Evolutionary conservation across 495 filamentous ascomycete species (phyloP), one percentile per base, ranked within the genome.

Genomic region (Aspergillus bertholletiae): DNA sequence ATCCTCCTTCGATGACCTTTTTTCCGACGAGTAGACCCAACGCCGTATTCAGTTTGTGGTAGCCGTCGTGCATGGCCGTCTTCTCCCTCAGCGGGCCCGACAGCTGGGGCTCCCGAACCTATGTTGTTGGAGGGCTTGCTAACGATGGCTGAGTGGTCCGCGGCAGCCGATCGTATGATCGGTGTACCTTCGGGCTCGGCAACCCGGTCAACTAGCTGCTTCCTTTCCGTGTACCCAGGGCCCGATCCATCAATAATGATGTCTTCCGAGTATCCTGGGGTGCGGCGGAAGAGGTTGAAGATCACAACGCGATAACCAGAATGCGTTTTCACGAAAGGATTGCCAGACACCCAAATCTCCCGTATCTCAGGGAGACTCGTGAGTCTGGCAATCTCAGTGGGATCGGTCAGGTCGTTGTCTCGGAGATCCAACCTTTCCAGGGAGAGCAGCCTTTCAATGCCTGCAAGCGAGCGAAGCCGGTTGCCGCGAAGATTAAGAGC

Each of bases 231-330:
- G 61, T 89, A 91, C 18, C 80, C 85, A 4, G 94, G 94, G 4
- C 86, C 85, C 22, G 84, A 85, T 1, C 84, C 81, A 65, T 98
- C 95, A 60, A 98, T 90, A 37, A 88, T 80, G 55, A 97, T 86
- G 68, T 98, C 95, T 59, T 96, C 89, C 0, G 85, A 82, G 62
- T 92, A 94, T 9, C 94, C 94, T 3, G 94, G 91, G 0, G 90
- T 91, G n/a, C 81, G 83, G 54, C 94, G 88, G 77, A 98, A 98
- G 1, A 96, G 80, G 63, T 97, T 97, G 81, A 98, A 96, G 59
- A 98, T 96, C 22, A 83, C 86, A 56, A 95, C 77, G 26, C 94
- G 84, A 65, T 96, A 95, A 56, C 82, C 84, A 49, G 85, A 80
- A 62, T 96, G 92, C 11, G 90, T 93, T 53, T 88, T 90, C 27